Conservation (phyloP, 192 early-diverging fungal species). For the Allomyces arbusculus region DNA sequence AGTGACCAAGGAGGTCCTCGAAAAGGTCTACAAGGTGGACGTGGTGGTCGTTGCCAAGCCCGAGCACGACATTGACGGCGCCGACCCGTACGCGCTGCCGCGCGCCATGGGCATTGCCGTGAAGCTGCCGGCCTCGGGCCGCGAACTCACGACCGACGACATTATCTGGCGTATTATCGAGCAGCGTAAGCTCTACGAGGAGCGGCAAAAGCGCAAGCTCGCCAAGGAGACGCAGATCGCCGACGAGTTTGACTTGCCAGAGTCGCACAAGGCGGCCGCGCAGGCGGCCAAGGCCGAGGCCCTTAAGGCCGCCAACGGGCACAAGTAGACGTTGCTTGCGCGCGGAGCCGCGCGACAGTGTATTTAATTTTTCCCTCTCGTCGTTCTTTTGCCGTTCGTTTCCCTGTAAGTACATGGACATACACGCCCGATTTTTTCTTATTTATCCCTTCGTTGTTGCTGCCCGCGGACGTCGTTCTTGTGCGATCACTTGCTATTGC, state of each 20-base stretch:
- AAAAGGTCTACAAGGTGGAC: slow-evolving; percentile 65
- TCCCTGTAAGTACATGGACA: too few relatives aligned
- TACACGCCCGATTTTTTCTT: too few relatives aligned
- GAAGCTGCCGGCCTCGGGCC: slow-evolving; percentile 56
- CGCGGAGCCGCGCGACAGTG: too few relatives aligned
- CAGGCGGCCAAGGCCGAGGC: too few relatives aligned
- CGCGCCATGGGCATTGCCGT: slow-evolving; percentile 56
- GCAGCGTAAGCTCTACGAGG: slow-evolving; percentile 54
- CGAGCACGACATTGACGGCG: slow-evolving; percentile 46
- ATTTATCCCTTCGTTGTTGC: too few relatives aligned
- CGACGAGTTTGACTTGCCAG: background rate
- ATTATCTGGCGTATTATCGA: slow-evolving; percentile 81
- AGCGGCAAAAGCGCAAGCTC: slow-evolving; percentile 54
- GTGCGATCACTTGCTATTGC: too few relatives aligned
- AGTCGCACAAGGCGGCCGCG: too few relatives aligned
- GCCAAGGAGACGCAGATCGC: slow-evolving; percentile 23
- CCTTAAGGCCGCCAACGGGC: too few relatives aligned
- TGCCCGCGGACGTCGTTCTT: too few relatives aligned
- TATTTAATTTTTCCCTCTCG: too few relatives aligned
- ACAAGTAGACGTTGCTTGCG: too few relatives aligned
- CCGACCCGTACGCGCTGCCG: slow-evolving; percentile 68
- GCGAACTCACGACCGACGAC: slow-evolving; percentile 56
- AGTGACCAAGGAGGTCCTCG: slow-evolving; percentile 65
- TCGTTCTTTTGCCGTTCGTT: too few relatives aligned
- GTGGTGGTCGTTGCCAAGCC: slow-evolving; percentile 57